Evolutionary conservation across 2,329 filamentous ascomycete genomes (phyloP).

Genomic region (Trichoderma semiorbis): DNA sequence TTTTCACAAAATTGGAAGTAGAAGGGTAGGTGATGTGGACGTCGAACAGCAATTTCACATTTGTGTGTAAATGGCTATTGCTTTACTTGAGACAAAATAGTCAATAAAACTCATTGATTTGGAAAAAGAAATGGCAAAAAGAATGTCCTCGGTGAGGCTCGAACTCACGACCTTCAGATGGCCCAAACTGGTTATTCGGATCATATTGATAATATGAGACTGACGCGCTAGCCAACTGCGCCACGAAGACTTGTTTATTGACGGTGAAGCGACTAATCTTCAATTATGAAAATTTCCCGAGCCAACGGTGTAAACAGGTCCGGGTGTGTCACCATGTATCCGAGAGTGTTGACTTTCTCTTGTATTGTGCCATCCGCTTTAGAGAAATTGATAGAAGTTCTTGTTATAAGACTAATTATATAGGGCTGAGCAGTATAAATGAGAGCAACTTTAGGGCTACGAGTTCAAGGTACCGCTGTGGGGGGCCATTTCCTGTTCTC

Average conservation of each 20-base stretch:
- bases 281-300: background rate
- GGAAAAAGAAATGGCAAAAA: slow-evolving; percentile 5
- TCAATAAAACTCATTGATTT: background rate
- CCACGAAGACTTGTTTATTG: slow-evolving; percentile 25
- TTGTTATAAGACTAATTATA: background rate
- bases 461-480: background rate
- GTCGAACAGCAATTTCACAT: background rate
- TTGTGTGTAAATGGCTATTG: background rate
- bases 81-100: background rate
- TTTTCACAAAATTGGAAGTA: background rate
- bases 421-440: background rate
- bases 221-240: slow-evolving; percentile 29
- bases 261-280: background rate
- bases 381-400: background rate
- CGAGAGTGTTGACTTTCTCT: background rate
- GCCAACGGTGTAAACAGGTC: background rate
- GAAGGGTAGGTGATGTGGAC: background rate
- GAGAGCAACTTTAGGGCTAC: background rate
- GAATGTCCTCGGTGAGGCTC: slow-evolving; percentile 43
- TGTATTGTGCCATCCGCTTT: background rate
- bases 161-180: slow-evolving; percentile 50
- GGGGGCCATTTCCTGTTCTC: background rate
- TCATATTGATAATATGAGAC: slow-evolving; percentile 24
- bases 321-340: background rate
- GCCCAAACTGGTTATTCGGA: slow-evolving; percentile 29